phyloP scores from a whole-genome alignment of 768 basidiomycete species.

The Boletus edulis region DNA sequence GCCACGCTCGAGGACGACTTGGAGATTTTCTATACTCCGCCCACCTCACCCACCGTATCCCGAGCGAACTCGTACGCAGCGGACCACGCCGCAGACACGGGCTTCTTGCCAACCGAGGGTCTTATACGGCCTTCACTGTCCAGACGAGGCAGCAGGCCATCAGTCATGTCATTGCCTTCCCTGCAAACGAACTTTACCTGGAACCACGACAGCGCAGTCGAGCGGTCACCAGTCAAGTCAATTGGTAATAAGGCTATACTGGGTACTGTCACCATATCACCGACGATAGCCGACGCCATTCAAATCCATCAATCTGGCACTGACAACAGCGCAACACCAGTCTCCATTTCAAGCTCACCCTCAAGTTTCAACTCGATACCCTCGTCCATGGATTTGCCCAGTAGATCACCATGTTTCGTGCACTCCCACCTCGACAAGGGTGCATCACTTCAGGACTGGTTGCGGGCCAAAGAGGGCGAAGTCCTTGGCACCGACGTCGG shows the following conservation, averaged over 20 bases:
- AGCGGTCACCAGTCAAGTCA: conserved; percentile 25
- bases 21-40: conserved; percentile 44
- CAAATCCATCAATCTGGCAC: conserved; percentile 12
- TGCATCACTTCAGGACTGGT: conserved; percentile 74
- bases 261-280: conserved; percentile 12
- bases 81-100: conserved; percentile 13
- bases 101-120: conserved; percentile 7
- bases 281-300: conserved; percentile 18
- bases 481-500: conserved; percentile 39
- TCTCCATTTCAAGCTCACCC: conserved; percentile 28
- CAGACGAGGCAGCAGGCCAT: conserved; percentile 32
- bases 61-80: conserved; percentile 15
- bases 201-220: conserved; percentile 36
- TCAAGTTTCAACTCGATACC: conserved; percentile 28
- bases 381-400: conserved; percentile 25
- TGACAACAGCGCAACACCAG: conserved; percentile 9
- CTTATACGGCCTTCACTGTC: conserved; percentile 39
- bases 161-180: conserved; percentile 21
- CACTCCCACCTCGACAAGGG: conserved; percentile 89
- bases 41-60: conserved; percentile 37
- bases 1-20: conserved; percentile 32
- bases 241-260: conserved; percentile 19
- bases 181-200: conserved; percentile 37
- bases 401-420: conserved; percentile 83
- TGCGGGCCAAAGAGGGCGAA: conserved; percentile 39